Evolutionary conservation across 805 yeast species (phyloP), one percentile per base, ranked within the genome.

Genomic region (Lachancea fermentati): DNA sequence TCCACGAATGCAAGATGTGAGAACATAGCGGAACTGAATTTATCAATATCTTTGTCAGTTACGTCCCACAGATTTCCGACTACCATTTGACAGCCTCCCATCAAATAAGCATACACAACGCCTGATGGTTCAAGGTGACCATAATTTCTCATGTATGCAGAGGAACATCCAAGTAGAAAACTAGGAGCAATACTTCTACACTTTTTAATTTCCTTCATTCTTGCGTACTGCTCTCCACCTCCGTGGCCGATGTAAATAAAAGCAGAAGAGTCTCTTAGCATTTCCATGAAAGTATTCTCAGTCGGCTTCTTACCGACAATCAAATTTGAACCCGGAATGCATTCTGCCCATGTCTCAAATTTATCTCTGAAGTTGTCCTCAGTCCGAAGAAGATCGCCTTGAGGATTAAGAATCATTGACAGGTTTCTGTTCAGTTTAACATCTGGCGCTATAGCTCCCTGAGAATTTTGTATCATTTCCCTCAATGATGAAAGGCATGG

Each of bases 31-130:
- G 71, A 44, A 17, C 86, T 81, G 50, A 89, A 87, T 50, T 71
- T 72, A 60, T 93, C 97, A 37, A 87, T 85, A 58, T 93, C 99
- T 49, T 85, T 88, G 61, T 93, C 97, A 0, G 97, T 93, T 4
- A 93, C 97, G 60, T 88, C 96, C 98, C 98, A 93, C 42, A 93
- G 62, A 52, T 86, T 87, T 0, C 86, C 96, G 28, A 93, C 64
- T 1, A 87, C 72, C 78, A 84, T 72, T 0, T 95, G 93, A 35
- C 86, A 76, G 0, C 95, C 95, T 16, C 88, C 93, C 7, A 75
- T 65, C 19, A 93, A 58, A 69, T 88, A 88, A 37, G 84, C 78
- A 49, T 75, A 72, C 0, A 87, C 74, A 2, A 91, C 83, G 1
- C 97, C 96, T 47, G 74, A 71, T 0, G 93, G 81, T 46, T 79